Conservation (phyloP, 1,139 yeast species). For the Debaryomyces sp. region DNA sequence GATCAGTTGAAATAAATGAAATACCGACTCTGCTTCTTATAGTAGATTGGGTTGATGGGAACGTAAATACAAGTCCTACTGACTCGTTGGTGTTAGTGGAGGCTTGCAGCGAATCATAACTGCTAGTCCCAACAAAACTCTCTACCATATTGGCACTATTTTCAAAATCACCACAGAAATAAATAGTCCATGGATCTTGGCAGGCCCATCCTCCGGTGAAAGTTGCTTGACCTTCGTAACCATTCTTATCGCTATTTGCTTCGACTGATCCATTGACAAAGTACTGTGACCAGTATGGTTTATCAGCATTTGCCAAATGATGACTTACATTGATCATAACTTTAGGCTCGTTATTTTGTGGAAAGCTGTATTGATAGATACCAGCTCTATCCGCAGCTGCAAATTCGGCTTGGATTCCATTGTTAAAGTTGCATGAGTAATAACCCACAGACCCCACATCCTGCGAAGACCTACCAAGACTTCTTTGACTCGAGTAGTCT, state of each 20-base stretch:
- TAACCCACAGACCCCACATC: conserved; percentile 29
- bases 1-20: conserved; percentile 31
- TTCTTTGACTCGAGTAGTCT: conserved; percentile 16
- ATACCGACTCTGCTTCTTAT: conserved; percentile 32
- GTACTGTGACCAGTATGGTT: conserved; percentile 38
- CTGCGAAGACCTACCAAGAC: conserved; percentile 15
- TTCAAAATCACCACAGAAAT: conserved; percentile 33
- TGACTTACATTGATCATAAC: conserved; percentile 31
- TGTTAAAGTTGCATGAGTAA: conserved; percentile 25
- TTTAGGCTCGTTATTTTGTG: conserved; percentile 13
- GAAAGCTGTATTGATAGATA: conserved; percentile 25
- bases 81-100: conserved; percentile 15
- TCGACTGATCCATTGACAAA: conserved; percentile 28
- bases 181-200: conserved; percentile 30
- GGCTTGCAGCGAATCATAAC: neutral
- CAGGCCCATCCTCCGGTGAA: conserved; percentile 38
- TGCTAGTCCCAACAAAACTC: conserved; percentile 15
- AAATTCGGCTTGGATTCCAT: conserved; percentile 26
- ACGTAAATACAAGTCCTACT: conserved; percentile 24
- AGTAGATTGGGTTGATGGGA: conserved; percentile 15
- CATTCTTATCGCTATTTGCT: conserved; percentile 18
- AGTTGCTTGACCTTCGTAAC: conserved; percentile 28
- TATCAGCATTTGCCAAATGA: conserved; percentile 25
- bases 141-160: conserved; percentile 15
- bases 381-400: conserved; percentile 32